Evolutionary conservation across 2,329 filamentous ascomycete genomes (phyloP).

Genomic region (Onygena corvina): DNA sequence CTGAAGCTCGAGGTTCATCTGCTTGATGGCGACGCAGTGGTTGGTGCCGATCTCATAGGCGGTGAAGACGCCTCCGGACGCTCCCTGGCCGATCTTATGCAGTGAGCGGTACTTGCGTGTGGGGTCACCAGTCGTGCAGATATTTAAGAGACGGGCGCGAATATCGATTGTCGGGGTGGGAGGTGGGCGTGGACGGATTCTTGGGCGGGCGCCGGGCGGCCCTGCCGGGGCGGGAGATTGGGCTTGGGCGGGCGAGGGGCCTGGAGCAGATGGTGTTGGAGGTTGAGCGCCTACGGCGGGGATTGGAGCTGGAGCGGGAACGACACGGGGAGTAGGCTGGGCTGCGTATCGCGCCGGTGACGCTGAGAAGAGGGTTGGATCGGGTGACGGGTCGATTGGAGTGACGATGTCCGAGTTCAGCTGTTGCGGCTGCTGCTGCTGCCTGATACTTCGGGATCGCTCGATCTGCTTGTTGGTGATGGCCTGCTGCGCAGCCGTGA

Average conservation of each 20-base stretch:
- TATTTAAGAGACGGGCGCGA: slow-evolving; percentile 67
- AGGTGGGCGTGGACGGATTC: slow-evolving; percentile 64
- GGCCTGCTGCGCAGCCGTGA: slow-evolving; percentile 66
- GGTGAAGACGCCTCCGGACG: slow-evolving; percentile 88
- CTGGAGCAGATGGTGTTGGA: slow-evolving; percentile 16
- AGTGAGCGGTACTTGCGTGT: slow-evolving; percentile 75
- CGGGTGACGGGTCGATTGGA: background rate
- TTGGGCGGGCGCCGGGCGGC: slow-evolving; percentile 44
- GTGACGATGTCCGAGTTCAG: background rate
- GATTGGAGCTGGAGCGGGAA: background rate
- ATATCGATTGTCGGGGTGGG: slow-evolving; percentile 76
- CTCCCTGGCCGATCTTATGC: slow-evolving; percentile 93
- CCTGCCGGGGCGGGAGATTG: slow-evolving; percentile 23
- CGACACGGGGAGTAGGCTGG: slow-evolving; percentile 11
- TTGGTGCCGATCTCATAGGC: slow-evolving; percentile 76
- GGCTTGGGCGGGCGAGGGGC: slow-evolving; percentile 15
- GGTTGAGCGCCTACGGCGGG: no score
- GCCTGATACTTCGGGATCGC: slow-evolving; percentile 61
- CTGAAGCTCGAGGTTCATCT: slow-evolving; percentile 98
- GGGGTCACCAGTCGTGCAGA: slow-evolving; percentile 83
- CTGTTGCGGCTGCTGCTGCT: slow-evolving; percentile 36
- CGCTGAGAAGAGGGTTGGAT: slow-evolving; percentile 26
- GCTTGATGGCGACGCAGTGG: slow-evolving; percentile 90
- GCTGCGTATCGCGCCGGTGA: background rate
- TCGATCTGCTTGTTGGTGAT: slow-evolving; percentile 58